A percentile compares a stretch with the other conserved stretches of the same genome.
These are phyloP conservation scores for Ascosphaera apis DNA, from an alignment of 2,329 filamentous ascomycete species.

Conservation along the genomic window DNA sequence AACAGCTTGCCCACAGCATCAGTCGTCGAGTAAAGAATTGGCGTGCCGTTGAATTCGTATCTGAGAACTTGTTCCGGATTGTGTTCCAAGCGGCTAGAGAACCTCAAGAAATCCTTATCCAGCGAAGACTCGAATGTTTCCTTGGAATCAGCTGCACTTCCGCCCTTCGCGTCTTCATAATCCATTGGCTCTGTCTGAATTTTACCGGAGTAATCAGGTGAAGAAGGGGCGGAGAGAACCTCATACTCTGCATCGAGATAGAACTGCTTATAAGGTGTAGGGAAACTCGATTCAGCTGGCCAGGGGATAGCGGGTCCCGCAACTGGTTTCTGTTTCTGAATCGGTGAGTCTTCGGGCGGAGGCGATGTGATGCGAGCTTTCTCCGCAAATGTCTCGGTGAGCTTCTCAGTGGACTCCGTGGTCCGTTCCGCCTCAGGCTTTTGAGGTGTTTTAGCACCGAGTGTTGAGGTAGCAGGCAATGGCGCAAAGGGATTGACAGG, in stretches of 20 bases:
- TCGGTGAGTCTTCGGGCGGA: conserved; percentile 6
- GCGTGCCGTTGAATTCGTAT: conserved; percentile 51
- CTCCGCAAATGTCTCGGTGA: conserved; percentile 54
- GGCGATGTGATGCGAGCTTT: conserved; percentile 34
- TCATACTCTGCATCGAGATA: conserved; percentile 88
- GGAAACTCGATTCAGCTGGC: conserved; percentile 43
- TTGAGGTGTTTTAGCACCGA: conserved; percentile 23
- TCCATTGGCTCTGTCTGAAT: conserved; percentile 21
- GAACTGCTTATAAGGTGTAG: conserved; percentile 48
- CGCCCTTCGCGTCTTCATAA: conserved; percentile 13
- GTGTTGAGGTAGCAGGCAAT: conserved; percentile 17
- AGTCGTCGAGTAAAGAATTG: conserved; percentile 57
- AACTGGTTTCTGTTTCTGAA: conserved; percentile 8
- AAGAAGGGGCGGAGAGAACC: conserved; percentile 39
- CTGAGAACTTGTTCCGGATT: conserved; percentile 66
- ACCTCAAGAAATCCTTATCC: conserved; percentile 57
- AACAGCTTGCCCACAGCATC: conserved; percentile 53
- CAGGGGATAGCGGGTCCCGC: conserved; percentile 38
- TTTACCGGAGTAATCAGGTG: conserved; percentile 25
- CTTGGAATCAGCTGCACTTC: conserved; percentile 26
- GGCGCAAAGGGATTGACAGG: conserved; percentile 38
- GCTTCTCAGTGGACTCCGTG: conserved; percentile 23
- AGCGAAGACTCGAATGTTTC: conserved; percentile 55
- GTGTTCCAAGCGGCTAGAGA: conserved; percentile 53
- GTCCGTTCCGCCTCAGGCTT: conserved; percentile 10